phyloP scores from a whole-genome alignment of 228 moss, liverwort and hornwort genomes.

The Sphagnum fallax region DNA sequence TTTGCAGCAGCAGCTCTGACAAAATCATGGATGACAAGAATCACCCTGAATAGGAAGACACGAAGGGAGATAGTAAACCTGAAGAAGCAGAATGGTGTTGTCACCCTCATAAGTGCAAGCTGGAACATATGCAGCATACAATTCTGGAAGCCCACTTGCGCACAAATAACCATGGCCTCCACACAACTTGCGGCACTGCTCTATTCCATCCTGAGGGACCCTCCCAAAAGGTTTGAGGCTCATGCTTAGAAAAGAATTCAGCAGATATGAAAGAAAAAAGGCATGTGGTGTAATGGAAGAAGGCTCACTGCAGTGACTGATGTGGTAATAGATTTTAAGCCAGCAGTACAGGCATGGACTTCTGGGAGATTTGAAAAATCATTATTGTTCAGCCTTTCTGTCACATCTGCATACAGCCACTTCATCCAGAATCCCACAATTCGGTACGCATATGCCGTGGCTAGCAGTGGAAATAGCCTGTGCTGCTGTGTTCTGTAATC shows the following conservation, averaged over 20 bases:
- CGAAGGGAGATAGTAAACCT: conserved; percentile 28
- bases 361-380: conserved; percentile 96
- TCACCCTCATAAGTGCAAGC: conserved; percentile 98
- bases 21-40: no score
- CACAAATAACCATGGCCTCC: conserved; percentile 99
- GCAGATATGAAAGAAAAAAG: not conserved
- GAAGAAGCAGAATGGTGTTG: conserved; percentile 88
- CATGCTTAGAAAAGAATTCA: not conserved
- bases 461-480: conserved; percentile 82
- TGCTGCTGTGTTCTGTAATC: conserved; percentile 92
- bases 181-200: conserved; percentile 94
- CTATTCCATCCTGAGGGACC: conserved; percentile 71
- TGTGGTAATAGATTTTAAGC: conserved; percentile 89
- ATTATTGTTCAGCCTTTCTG: conserved; percentile 62
- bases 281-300: not conserved
- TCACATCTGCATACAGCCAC: conserved; percentile 72
- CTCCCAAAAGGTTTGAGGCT: not conserved
- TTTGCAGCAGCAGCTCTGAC: no score
- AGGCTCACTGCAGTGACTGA: conserved; percentile 73
- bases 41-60: no score
- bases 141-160: conserved; percentile 92
- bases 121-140: conserved; percentile 90
- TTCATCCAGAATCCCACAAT: conserved; percentile 95
- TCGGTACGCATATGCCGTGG: conserved; percentile 83
- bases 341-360: conserved; percentile 97